phyloP scores from a whole-genome alignment of 2,329 filamentous ascomycete species.

The Penicillium sp. region DNA sequence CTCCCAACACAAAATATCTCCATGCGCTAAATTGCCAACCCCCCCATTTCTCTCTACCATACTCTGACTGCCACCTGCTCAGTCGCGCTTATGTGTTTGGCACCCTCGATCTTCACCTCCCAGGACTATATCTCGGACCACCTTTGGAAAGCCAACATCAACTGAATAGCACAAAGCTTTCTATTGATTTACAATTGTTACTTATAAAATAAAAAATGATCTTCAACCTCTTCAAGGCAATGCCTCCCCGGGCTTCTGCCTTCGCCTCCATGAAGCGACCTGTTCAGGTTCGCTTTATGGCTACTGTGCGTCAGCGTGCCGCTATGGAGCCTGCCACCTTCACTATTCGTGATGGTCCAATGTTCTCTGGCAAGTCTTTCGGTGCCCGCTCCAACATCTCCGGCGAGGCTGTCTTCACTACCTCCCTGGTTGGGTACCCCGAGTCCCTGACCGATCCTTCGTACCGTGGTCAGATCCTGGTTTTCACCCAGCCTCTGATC shows the following conservation, averaged over 20 bases:
- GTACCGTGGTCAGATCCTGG: conserved; percentile 80
- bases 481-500: conserved; percentile 96
- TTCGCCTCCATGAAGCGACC: conserved; percentile 39
- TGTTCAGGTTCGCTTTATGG: conserved; percentile 50
- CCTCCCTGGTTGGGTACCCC: conserved; percentile 94
- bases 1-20: conserved; percentile 8
- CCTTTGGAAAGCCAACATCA: conserved; percentile 67
- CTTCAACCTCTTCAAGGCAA: conserved; percentile 53
- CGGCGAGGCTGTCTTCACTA: conserved; percentile 97
- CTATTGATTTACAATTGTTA: conserved; percentile 12
- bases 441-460: conserved; percentile 75
- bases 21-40: conserved; percentile 26
- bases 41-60: conserved; percentile 14
- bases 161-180: conserved; percentile 31
- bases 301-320: conserved; percentile 67
- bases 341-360: conserved; percentile 91
- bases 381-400: conserved; percentile 96
- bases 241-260: conserved; percentile 47
- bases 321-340: conserved; percentile 81
- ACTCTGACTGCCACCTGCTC: conserved; percentile 35
- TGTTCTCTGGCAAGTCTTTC: conserved; percentile 95
- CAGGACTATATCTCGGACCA: conserved; percentile 72
- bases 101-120: conserved; percentile 80
- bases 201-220: conserved; percentile 48
- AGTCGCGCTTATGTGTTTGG: conserved; percentile 79